Evolutionary conservation across 768 basidiomycete species (phyloP), one percentile per base, ranked within the genome.

Genomic region (Gelatoporia subvermispora): DNA sequence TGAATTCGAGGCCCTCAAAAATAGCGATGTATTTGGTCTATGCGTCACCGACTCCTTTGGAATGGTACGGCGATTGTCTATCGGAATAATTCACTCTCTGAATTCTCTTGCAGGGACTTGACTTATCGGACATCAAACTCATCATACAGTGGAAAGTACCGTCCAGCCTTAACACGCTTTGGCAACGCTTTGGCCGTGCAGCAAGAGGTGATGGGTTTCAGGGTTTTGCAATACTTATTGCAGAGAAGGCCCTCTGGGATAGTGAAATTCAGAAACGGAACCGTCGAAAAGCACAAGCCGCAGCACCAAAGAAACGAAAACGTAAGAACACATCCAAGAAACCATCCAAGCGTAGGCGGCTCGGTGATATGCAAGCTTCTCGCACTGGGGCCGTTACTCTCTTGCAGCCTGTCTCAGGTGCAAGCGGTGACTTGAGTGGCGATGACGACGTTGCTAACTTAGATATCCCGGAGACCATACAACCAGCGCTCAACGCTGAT

Each of bases 81-180:
- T n/a, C n/a, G n/a, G n/a, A n/a, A n/a, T n/a, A n/a, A n/a, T 8
- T n/a, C 18, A 36, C 20, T 37, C 34, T n/a, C n/a, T n/a, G n/a
- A n/a, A n/a, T n/a, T n/a, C n/a, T n/a, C n/a, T n/a, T n/a, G 28
- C 43, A 72, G 72, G 68, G 70, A 4, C 54, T 73, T 36, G 66
- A 73, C 37, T 10, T 72, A 2, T 50, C 65, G 2, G 61, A 65
- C 47, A 65, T 73, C 3, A 24, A 50, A 7, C 41, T 71, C 20
- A 60, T 72, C 17, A 59, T 72, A 3, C 71, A 72, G 49, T 72
- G 57, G 55, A 47, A 47, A 22, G 62, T 54, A 0, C 60, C 59
- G 7, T 60, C 60, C 43, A 47, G 47, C 24, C 35, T 69, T 9
- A 53, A 54, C 3, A 56, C 64, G 0, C 47, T 71, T 5, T 66